Percentiles rank a stretch among this genome's conserved stretches.
Evolutionary conservation across 345 rosid genomes (phyloP).

Genomic region (Aquilaria yunnanensis): DNA sequence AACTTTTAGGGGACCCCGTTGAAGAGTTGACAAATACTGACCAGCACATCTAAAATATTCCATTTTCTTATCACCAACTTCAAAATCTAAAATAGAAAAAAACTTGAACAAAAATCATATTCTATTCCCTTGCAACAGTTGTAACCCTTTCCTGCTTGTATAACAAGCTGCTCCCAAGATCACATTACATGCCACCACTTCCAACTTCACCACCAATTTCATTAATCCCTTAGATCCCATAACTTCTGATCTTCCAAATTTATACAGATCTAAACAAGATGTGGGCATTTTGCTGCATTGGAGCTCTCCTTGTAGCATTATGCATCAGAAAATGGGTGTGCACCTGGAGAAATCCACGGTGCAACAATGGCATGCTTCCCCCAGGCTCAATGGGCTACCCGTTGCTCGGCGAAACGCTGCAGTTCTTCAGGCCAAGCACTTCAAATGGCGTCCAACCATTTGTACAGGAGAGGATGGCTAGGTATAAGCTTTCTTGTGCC

Average conservation of each 20-base stretch:
- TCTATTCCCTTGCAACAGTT: slow-evolving; percentile 12
- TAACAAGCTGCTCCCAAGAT: slow-evolving; percentile 32
- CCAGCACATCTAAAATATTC: slow-evolving; percentile 17
- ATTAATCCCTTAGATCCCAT: too few species aligned
- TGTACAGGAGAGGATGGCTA: slow-evolving; percentile 8
- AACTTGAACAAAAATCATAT: slow-evolving; percentile 18
- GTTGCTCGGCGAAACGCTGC: slow-evolving; percentile 13
- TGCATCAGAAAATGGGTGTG: slow-evolving; percentile 52
- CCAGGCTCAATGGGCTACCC: slow-evolving; percentile 30
- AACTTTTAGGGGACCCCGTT: not conserved
- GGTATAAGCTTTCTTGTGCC: slow-evolving; percentile 3
- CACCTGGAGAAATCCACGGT: slow-evolving; percentile 73
- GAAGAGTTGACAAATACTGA: slow-evolving; percentile 28
- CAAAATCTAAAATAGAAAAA: slow-evolving; percentile 15
- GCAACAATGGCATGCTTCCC: slow-evolving; percentile 74
- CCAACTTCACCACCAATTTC: too few species aligned
- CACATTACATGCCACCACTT: slow-evolving; percentile 38
- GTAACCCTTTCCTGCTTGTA: slow-evolving; percentile 31
- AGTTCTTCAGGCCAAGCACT: slow-evolving; percentile 3
- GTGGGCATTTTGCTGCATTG: slow-evolving; percentile 41
- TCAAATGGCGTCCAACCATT: slow-evolving; percentile 11
- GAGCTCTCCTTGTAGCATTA: slow-evolving; percentile 34
- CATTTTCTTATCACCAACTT: slow-evolving; percentile 27
- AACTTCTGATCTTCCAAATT: too few species aligned
- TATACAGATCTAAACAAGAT: slow-evolving; percentile 17